Conservation (phyloP, 768 basidiomycete species). For the Rhizopogon rudus region DNA sequence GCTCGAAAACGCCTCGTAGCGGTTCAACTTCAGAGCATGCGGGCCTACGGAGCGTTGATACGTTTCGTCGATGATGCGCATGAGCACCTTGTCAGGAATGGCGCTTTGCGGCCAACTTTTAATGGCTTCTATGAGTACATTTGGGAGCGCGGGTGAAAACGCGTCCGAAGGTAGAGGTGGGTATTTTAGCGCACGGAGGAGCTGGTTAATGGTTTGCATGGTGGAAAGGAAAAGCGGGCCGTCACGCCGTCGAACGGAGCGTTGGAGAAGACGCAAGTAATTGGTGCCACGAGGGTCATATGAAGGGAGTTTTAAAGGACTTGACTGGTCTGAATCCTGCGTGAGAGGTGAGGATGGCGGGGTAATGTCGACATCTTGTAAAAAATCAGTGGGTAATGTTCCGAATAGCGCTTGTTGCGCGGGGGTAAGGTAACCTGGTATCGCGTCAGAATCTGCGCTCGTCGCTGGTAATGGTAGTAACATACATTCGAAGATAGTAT, state of each 20-base stretch:
- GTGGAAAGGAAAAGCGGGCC: constrained; percentile 68
- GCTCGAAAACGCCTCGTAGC: constrained; percentile 80
- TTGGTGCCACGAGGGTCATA: constrained; percentile 25
- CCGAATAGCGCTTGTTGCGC: constrained; percentile 65
- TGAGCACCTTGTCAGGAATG: constrained; percentile 60
- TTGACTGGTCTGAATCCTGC: constrained; percentile 24
- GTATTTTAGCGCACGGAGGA: constrained; percentile 64
- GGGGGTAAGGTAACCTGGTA: constrained; percentile 61
- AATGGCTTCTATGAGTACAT: constrained; percentile 44
- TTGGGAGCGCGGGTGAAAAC: constrained; percentile 40
- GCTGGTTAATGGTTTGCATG: constrained; percentile 55
- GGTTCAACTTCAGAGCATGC: constrained; percentile 70
- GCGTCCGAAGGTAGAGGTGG: constrained; percentile 49
- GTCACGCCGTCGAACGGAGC: constrained; percentile 63
- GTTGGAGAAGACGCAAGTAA: constrained; percentile 57
- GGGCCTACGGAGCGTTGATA: constrained; percentile 95
- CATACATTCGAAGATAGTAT: constrained; percentile 70
- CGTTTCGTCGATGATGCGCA: constrained; percentile 82
- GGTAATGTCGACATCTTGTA: constrained; percentile 16
- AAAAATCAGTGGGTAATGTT: constrained; percentile 44
- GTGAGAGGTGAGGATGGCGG: constrained; percentile 27
- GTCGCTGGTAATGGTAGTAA: not conserved
- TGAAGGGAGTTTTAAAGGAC: constrained; percentile 26
- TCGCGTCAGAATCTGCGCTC: constrained; percentile 7
- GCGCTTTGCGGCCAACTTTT: constrained; percentile 47